These are phyloP conservation scores for Chaetothyriales sp. DNA, from an alignment of 2,329 filamentous ascomycete genomes.

Conservation along the genomic window DNA sequence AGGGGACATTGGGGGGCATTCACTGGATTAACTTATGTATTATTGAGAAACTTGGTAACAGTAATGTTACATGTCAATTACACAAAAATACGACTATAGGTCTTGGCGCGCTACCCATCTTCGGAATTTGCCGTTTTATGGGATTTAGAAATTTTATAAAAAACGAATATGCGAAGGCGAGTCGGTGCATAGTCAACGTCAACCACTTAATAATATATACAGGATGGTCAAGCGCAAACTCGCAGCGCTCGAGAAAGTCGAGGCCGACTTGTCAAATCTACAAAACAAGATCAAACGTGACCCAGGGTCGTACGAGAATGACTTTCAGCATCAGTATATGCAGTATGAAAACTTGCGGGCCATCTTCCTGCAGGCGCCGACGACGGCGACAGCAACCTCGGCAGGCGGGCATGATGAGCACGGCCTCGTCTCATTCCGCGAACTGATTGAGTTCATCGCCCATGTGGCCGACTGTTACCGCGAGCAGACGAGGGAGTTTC, in stretches of 20 bases:
- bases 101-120: no score
- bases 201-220: not conserved
- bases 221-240: conserved; percentile 75
- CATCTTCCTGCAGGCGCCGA: conserved; percentile 74
- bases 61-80: no score
- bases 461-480: conserved; percentile 92
- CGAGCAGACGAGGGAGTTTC: conserved; percentile 59
- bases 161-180: no score
- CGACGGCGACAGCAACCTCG: conserved; percentile 44
- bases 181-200: no score
- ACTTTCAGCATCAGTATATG: conserved; percentile 74
- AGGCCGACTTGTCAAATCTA: conserved; percentile 76
- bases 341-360: conserved; percentile 86
- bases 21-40: no score
- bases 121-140: no score
- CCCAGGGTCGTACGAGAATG: conserved; percentile 75
- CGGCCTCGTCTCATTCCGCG: conserved; percentile 69
- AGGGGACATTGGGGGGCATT: no score
- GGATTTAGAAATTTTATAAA: no score
- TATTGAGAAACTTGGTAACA: no score
- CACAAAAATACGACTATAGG: no score
- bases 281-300: conserved; percentile 86
- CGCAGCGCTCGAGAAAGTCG: conserved; percentile 84
- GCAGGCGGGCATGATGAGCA: conserved; percentile 32
- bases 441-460: conserved; percentile 83